Evolutionary conservation across 116 monocot species (phyloP).

Genomic region (Iris pallida): DNA sequence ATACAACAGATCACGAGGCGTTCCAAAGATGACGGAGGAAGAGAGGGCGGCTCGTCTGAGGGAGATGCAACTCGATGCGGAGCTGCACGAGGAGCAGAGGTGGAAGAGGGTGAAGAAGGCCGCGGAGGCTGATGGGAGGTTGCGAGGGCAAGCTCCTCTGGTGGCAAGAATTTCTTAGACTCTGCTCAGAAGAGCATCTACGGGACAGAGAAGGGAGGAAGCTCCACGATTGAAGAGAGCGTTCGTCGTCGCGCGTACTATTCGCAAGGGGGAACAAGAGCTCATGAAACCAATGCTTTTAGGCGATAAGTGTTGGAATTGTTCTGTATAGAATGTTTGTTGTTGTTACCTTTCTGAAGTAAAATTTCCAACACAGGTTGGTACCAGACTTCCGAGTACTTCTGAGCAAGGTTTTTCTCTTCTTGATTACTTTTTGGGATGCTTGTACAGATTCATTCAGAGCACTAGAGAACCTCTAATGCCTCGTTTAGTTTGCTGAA

Average conservation of each 20-base stretch:
- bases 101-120: conserved; percentile 76
- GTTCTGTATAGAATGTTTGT: too few species aligned
- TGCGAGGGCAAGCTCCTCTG: conserved; percentile 18
- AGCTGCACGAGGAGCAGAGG: conserved; percentile 90
- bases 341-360: too few species aligned
- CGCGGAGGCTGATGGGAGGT: conserved; percentile 72
- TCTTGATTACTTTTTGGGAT: too few species aligned
- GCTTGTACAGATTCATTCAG: too few species aligned
- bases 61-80: conserved; percentile 88
- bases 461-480: too few species aligned
- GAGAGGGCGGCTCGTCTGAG: conserved; percentile 64
- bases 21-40: conserved; percentile 66
- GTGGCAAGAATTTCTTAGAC: conserved; percentile 66
- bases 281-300: conserved; percentile 15
- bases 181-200: conserved; percentile 71
- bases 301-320: too few species aligned
- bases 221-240: conserved; percentile 87
- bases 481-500: too few species aligned
- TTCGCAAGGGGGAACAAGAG: conserved; percentile 12
- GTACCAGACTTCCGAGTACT: too few species aligned
- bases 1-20: conserved; percentile 31
- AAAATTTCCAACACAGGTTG: too few species aligned
- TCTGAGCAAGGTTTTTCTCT: too few species aligned
- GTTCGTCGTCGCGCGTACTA: conserved; percentile 76
- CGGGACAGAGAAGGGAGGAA: conserved; percentile 70